These are phyloP conservation scores for Fusarium gaditjirri DNA, from an alignment of 2,329 filamentous ascomycete species.

Conservation along the genomic window DNA sequence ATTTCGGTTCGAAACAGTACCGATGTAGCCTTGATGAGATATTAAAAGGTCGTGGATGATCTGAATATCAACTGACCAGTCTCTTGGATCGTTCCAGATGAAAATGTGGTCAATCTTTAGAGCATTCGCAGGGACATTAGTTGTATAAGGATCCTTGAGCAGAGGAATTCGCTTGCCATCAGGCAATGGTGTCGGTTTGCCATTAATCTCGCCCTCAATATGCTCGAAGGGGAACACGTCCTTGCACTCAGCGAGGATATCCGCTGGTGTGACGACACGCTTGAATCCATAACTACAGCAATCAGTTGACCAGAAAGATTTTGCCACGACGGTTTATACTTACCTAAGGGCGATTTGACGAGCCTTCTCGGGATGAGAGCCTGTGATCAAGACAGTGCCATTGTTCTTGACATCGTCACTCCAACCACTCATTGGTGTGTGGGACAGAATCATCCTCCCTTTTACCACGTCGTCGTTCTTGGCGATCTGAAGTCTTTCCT, in stretches of 20 bases:
- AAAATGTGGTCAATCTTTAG: slow-evolving; percentile 90
- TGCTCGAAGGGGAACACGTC: slow-evolving; percentile 84
- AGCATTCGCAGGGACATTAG: slow-evolving; percentile 52
- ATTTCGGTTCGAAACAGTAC: slow-evolving; percentile 81
- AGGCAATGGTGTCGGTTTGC: slow-evolving; percentile 44
- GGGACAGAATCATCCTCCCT: slow-evolving; percentile 74
- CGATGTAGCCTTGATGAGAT: slow-evolving; percentile 80
- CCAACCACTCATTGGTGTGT: slow-evolving; percentile 83
- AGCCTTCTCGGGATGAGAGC: slow-evolving; percentile 74
- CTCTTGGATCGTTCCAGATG: slow-evolving; percentile 94
- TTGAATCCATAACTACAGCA: slow-evolving; percentile 74
- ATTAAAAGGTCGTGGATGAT: slow-evolving; percentile 85
- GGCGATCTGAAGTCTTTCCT: slow-evolving; percentile 47
- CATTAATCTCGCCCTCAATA: slow-evolving; percentile 47
- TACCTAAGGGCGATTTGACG: slow-evolving; percentile 77
- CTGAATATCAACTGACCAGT: slow-evolving; percentile 93
- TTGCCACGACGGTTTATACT: slow-evolving; percentile 16
- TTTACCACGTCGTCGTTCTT: slow-evolving; percentile 50
- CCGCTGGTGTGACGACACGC: slow-evolving; percentile 84
- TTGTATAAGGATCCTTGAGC: slow-evolving; percentile 47
- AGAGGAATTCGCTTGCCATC: slow-evolving; percentile 49
- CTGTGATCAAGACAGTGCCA: slow-evolving; percentile 76
- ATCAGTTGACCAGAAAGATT: neutral
- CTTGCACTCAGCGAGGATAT: slow-evolving; percentile 80
- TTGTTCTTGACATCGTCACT: slow-evolving; percentile 50